Evolutionary conservation across 176 grass and related monocot genomes (phyloP).

Genomic region (Oryza punctata): DNA sequence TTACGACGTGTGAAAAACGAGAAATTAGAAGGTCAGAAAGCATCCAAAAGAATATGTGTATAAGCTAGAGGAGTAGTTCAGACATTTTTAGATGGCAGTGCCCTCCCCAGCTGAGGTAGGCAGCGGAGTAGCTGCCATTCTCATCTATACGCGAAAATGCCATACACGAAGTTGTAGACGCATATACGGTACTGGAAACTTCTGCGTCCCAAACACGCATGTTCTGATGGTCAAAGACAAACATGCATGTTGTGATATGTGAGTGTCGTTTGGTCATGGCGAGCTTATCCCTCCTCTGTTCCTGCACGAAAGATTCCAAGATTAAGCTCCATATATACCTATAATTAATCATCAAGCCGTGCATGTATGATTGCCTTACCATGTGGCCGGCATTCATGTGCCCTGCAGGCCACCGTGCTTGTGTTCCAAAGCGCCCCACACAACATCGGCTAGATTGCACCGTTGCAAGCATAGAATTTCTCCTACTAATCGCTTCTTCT

Average conservation of each 20-base stretch:
- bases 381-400: constrained; percentile 18
- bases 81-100: too few species aligned
- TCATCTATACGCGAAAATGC: too few species aligned
- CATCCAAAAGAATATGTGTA: too few species aligned
- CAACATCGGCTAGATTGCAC: neutral
- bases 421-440: neutral
- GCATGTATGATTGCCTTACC: constrained; percentile 22
- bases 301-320: constrained; percentile 22
- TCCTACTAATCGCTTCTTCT: neutral
- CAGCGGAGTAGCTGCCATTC: too few species aligned
- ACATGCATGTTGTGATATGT: too few species aligned
- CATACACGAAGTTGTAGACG: neutral
- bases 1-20: too few species aligned
- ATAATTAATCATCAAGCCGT: neutral
- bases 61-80: too few species aligned
- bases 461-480: too few species aligned
- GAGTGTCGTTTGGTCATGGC: neutral
- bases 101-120: too few species aligned
- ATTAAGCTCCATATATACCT: neutral
- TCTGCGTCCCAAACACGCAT: neutral
- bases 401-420: neutral
- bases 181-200: neutral
- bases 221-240: neutral
- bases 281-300: neutral
- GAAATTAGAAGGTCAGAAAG: too few species aligned